Conservation (phyloP, 176 grass and related monocot species). For the Phoenix roebelenii region DNA sequence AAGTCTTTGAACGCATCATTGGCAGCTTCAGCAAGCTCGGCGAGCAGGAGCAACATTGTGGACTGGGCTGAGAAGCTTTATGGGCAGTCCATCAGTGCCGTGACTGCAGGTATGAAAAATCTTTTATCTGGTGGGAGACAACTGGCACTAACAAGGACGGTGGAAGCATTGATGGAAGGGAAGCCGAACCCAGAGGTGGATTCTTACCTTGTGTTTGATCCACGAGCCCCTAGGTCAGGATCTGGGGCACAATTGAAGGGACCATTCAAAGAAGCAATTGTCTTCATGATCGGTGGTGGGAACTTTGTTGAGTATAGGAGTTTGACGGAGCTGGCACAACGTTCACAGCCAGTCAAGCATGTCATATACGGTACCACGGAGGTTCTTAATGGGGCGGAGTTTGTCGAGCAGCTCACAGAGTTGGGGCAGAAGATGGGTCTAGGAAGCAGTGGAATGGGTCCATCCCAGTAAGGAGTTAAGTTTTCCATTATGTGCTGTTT, state of each 20-base stretch:
- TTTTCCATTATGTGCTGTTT: not conserved
- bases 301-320: conserved; percentile 97
- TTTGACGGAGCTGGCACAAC: conserved; percentile 67
- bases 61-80: conserved; percentile 99
- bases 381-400: conserved; percentile 75
- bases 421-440: conserved; percentile 82
- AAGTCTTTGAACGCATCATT: conserved; percentile 82
- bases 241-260: conserved; percentile 75
- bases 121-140: conserved; percentile 84
- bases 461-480: conserved; percentile 24
- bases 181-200: conserved; percentile 84
- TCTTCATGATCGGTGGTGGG: conserved; percentile 98
- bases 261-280: conserved; percentile 96
- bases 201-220: conserved; percentile 79
- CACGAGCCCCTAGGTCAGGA: conserved; percentile 65
- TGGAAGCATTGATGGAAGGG: conserved; percentile 87
- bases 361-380: conserved; percentile 91
- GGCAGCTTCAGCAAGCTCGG: conserved; percentile 52
- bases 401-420: conserved; percentile 73
- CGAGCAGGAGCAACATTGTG: conserved; percentile 75
- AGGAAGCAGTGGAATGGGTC: conserved; percentile 42
- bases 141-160: conserved; percentile 76
- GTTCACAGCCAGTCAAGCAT: conserved; percentile 76
- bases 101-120: conserved; percentile 88
- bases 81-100: conserved; percentile 73